Base-by-base conservation (phyloP, 345 rosid species). In the Citrus maxima region DNA sequence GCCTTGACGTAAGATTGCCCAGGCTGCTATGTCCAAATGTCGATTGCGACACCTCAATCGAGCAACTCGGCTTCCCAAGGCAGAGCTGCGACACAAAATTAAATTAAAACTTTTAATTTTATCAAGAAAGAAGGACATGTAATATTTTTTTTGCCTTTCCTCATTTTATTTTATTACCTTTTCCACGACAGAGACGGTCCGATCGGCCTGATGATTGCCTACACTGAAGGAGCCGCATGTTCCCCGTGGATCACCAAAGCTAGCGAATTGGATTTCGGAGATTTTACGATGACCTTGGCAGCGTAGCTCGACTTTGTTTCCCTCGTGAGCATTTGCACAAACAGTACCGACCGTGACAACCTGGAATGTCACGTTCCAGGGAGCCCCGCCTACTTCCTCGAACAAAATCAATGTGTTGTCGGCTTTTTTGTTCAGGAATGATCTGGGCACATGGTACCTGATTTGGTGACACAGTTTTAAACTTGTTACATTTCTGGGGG, bases 371-470 rank as follows among this genome's bases (percentile, higher is more conserved):
- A 84, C 86, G 1, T 59, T 34, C 1, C 76, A 74, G 0, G 89
- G 86, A 28, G 67, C 77, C 34, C 88, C 92, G 0, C 92, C 90
- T 0, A 84, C 59, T 76, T 89, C 90, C 80, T 87, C 92, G 19
- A 85, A 89, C 28, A 89, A 67, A 5, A 87, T 81, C 54, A 88
- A 51, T 10, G 38, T 59, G 76, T 86, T 89, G 18, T 10, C 78
- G 0, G 60, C 62, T 0, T 24, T 58, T 7, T 22, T 2, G 38
- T 46, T 9, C 19, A 86, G 64, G 77, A 79, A 81, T 10, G 84
- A 82, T 56, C 89, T 78, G 0, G 89, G 89, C 60, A 87, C 67
- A 73, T 87, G 90, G 61, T 86, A 88, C 88, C 88, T 85, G 28
- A 21, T 13, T 19, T 10, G 34, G 30, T 51, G 18, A 54, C 37